Conservation (phyloP, 2,329 filamentous ascomycete genomes). For the Zasmidium citrigriseum region DNA sequence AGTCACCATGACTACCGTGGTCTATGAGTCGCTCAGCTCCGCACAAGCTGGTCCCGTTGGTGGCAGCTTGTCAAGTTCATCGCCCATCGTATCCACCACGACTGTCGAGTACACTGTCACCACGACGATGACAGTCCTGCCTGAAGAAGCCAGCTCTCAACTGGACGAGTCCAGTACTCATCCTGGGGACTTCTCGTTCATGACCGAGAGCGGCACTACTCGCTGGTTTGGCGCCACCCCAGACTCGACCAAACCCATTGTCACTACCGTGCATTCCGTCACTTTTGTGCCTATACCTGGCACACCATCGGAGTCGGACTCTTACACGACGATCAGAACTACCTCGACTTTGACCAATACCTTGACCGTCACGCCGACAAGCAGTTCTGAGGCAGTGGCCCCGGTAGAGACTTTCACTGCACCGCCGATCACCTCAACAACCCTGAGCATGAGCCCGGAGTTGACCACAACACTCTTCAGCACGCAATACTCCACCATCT, state of each 20-base stretch:
- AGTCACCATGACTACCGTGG: conserved; percentile 19
- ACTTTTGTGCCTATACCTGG: conserved; percentile 18
- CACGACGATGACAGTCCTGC: conserved; percentile 21
- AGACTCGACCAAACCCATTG: background rate
- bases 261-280: conserved; percentile 20
- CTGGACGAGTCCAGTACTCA: too few species aligned
- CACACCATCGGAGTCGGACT: conserved; percentile 8
- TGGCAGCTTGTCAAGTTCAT: conserved; percentile 1
- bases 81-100: conserved; percentile 17
- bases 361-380: conserved; percentile 17
- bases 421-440: conserved; percentile 30
- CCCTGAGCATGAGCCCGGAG: conserved; percentile 26
- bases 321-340: conserved; percentile 12
- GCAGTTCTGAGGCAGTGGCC: background rate
- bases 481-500: conserved; percentile 28
- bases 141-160: conserved; percentile 9
- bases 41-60: conserved; percentile 2
- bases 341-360: conserved; percentile 15
- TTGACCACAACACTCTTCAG: conserved; percentile 31
- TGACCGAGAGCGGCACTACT: conserved; percentile 7
- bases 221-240: conserved; percentile 7
- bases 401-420: conserved; percentile 18
- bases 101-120: conserved; percentile 12
- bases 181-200: background rate
- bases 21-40: conserved; percentile 5